phyloP scores from a whole-genome alignment of 2,329 filamentous ascomycete genomes.

The Tolypocladium inflatum region DNA sequence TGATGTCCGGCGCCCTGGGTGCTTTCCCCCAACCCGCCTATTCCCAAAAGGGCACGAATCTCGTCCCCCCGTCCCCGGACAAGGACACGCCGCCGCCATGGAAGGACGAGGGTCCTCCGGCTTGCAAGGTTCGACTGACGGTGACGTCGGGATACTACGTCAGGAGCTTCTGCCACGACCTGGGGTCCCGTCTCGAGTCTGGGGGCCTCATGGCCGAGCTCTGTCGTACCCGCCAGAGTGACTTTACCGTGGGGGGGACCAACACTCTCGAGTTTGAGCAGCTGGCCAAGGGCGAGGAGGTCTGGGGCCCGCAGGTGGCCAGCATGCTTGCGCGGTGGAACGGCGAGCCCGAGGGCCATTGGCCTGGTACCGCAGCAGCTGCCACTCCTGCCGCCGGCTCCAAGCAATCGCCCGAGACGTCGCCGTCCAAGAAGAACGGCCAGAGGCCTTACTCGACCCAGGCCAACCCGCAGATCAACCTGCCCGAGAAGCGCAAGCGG shows the following conservation, averaged over 20 bases:
- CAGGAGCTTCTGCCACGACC: slow-evolving; percentile 83
- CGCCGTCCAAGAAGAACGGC: slow-evolving; percentile 3
- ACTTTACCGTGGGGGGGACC: slow-evolving; percentile 60
- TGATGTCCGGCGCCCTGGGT: slow-evolving; percentile 51
- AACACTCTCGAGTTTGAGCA: slow-evolving; percentile 76
- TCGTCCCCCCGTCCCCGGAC: slow-evolving; percentile 39
- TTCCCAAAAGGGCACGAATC: slow-evolving; percentile 36
- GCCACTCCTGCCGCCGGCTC: not conserved
- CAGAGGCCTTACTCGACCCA: slow-evolving; percentile 5
- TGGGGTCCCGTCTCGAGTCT: slow-evolving; percentile 73
- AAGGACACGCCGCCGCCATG: slow-evolving; percentile 43
- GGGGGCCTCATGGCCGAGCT: slow-evolving; percentile 81
- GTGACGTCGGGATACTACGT: slow-evolving; percentile 97
- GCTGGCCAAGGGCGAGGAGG: slow-evolving; percentile 62
- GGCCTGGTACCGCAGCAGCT: slow-evolving; percentile 5
- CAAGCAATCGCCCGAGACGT: slow-evolving; percentile 11
- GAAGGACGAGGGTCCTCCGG: slow-evolving; percentile 58
- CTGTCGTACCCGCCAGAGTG: slow-evolving; percentile 68
- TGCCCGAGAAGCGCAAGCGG: slow-evolving; percentile 19
- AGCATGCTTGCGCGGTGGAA: slow-evolving; percentile 36
- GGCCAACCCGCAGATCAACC: slow-evolving; percentile 2
- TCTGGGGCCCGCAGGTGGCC: slow-evolving; percentile 70
- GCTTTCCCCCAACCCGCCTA: slow-evolving; percentile 35
- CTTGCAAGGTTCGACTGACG: slow-evolving; percentile 77
- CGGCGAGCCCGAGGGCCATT: slow-evolving; percentile 17